Percentiles rank a stretch among this genome's conserved stretches.
Evolutionary conservation across 257 asterid species (phyloP).

Genomic region (Solanum sejunctum): DNA sequence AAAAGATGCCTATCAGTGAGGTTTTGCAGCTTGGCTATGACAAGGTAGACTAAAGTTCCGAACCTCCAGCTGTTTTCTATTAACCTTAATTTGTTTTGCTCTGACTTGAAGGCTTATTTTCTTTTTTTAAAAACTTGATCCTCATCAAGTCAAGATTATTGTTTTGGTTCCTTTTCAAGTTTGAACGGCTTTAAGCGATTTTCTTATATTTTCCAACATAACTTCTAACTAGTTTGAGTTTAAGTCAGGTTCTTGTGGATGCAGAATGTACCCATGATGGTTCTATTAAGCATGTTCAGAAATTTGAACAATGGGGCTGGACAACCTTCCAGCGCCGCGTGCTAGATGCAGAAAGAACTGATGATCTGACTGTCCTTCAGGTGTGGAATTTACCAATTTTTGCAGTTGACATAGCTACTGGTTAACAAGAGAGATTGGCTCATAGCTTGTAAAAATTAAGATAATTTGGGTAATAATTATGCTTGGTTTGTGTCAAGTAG

Average conservation of each 20-base stretch:
- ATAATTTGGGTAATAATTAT: background rate
- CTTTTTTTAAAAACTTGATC: background rate
- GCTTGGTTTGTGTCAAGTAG: background rate
- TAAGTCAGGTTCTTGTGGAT: conserved; percentile 80
- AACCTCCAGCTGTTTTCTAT: background rate
- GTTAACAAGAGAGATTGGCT: background rate
- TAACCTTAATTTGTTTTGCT: background rate
- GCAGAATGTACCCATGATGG: conserved; percentile 99
- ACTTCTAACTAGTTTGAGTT: conserved; percentile 12
- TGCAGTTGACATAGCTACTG: background rate
- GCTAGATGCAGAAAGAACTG: conserved; percentile 80
- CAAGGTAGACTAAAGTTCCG: conserved; percentile 29
- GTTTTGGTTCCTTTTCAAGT: background rate
- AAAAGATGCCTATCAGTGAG: conserved; percentile 14
- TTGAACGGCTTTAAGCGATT: background rate
- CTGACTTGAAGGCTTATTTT: background rate
- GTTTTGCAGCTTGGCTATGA: conserved; percentile 60
- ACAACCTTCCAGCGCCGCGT: conserved; percentile 83
- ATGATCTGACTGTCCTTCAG: conserved; percentile 68
- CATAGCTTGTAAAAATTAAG: background rate
- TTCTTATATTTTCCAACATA: conserved; percentile 1
- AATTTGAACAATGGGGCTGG: conserved; percentile 98
- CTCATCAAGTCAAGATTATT: background rate
- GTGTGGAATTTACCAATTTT: conserved; percentile 6
- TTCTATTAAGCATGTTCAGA: conserved; percentile 77